Conservation (phyloP, 495 filamentous ascomycete genomes). For the Rusavskia elegans region DNA sequence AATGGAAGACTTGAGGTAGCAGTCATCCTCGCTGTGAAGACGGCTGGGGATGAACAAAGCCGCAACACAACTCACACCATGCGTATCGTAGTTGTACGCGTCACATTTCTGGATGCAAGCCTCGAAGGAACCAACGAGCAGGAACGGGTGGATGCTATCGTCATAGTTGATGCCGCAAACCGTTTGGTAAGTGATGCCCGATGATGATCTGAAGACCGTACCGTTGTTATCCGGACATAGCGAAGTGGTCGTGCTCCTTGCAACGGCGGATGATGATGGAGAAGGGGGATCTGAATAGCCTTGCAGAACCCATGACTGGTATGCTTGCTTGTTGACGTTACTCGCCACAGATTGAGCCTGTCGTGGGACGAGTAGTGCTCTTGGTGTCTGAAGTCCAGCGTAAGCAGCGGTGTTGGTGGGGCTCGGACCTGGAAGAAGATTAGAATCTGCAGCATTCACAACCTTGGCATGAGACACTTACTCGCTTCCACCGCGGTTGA, state of each 20-base stretch:
- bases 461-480: neutral
- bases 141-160: conserved; percentile 8
- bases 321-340: conserved; percentile 1
- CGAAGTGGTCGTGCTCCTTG: neutral
- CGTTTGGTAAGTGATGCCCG: conserved; percentile 10
- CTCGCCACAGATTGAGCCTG: neutral
- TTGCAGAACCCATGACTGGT: conserved; percentile 10
- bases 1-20: conserved; percentile 16
- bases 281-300: conserved; percentile 2
- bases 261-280: conserved; percentile 1
- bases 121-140: conserved; percentile 10
- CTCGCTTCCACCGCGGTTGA: neutral
- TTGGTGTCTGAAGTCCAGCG: neutral
- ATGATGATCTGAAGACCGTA: conserved; percentile 9
- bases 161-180: conserved; percentile 13
- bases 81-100: conserved; percentile 9
- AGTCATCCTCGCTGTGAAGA: conserved; percentile 7
- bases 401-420: neutral
- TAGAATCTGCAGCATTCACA: neutral
- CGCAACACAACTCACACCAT: conserved; percentile 9
- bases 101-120: conserved; percentile 14
- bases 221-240: conserved; percentile 12
- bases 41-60: conserved; percentile 10
- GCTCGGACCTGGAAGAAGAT: neutral
- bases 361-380: neutral